phyloP scores from a whole-genome alignment of 2,329 filamentous ascomycete genomes.

The Venturia pyrina region DNA sequence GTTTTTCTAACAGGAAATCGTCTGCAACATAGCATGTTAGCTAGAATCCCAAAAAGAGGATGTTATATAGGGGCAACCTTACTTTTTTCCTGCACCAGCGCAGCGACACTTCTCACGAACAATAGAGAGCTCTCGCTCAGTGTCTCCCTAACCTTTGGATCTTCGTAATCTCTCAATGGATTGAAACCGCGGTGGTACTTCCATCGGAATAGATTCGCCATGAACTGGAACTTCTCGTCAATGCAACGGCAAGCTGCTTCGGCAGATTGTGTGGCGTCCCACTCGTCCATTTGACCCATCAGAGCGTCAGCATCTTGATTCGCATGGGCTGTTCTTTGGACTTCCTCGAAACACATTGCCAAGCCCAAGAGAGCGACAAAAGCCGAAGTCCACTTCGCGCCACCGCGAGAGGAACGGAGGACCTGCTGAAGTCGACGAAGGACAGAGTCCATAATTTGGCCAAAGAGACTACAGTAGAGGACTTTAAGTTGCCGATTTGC shows the following conservation, averaged over 20 bases:
- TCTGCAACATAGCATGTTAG: slow-evolving; percentile 18
- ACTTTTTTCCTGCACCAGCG: slow-evolving; percentile 34
- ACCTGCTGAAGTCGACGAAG: slow-evolving; percentile 38
- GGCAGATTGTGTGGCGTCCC: slow-evolving; percentile 25
- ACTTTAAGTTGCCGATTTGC: slow-evolving; percentile 41
- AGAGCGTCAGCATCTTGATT: slow-evolving; percentile 29
- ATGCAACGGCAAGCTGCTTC: slow-evolving; percentile 33
- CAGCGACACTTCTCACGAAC: slow-evolving; percentile 29
- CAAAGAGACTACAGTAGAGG: slow-evolving; percentile 36
- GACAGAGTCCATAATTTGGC: slow-evolving; percentile 30
- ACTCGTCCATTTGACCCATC: slow-evolving; percentile 20
- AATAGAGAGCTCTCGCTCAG: slow-evolving; percentile 24
- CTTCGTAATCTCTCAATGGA: slow-evolving; percentile 26
- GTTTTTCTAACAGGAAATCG: slow-evolving; percentile 28
- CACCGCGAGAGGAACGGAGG: slow-evolving; percentile 33
- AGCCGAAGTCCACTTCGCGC: slow-evolving; percentile 35
- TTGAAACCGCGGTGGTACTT: slow-evolving; percentile 37
- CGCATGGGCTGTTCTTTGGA: slow-evolving; percentile 36
- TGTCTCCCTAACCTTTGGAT: slow-evolving; percentile 28
- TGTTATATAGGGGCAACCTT: slow-evolving; percentile 16
- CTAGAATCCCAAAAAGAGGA: neutral
- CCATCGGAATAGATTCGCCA: slow-evolving; percentile 36
- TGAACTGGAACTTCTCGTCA: slow-evolving; percentile 33
- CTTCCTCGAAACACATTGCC: slow-evolving; percentile 38
- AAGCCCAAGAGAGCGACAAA: slow-evolving; percentile 38